Evolutionary conservation across 2,329 filamentous ascomycete species (phyloP).

Genomic region (Apiospora kogelbergensis): DNA sequence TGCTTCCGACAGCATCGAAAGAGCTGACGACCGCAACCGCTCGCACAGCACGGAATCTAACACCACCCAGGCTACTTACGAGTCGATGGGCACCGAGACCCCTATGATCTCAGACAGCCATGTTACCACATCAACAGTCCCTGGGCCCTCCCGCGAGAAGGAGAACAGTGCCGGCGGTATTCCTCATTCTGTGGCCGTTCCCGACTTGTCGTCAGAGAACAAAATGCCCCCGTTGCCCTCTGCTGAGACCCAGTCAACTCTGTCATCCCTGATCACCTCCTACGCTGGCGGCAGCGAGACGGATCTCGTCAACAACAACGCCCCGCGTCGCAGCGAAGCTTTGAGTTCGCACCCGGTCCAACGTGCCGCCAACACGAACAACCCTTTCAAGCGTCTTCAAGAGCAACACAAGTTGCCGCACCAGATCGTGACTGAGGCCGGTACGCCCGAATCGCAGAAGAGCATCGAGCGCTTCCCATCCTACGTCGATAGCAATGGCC

Average conservation of each 20-base stretch:
- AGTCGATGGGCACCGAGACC: background rate
- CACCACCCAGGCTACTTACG: background rate
- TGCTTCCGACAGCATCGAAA: background rate
- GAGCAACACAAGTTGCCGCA: background rate
- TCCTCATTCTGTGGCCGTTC: background rate
- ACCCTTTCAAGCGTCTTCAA: background rate
- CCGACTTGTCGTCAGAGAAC: slow-evolving; percentile 2
- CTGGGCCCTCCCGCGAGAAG: background rate
- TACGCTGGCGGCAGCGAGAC: background rate
- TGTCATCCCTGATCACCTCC: slow-evolving; percentile 1
- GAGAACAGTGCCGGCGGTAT: background rate
- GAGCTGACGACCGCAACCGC: background rate
- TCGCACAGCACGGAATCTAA: background rate
- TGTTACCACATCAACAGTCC: no score
- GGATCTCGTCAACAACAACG: background rate
- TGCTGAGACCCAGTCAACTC: background rate
- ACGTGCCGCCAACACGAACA: background rate
- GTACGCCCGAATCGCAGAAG: slow-evolving; percentile 13
- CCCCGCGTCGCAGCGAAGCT: background rate
- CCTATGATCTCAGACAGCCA: background rate
- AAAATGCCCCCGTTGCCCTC: background rate
- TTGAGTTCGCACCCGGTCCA: slow-evolving; percentile 7
- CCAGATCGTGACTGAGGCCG: slow-evolving; percentile 7
- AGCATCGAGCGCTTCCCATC: background rate
- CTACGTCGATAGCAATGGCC: background rate